Percentiles rank a stretch among this genome's conserved stretches.
Conservation (phyloP, 495 filamentous ascomycete species). For the Aspergillus funiculosus region DNA sequence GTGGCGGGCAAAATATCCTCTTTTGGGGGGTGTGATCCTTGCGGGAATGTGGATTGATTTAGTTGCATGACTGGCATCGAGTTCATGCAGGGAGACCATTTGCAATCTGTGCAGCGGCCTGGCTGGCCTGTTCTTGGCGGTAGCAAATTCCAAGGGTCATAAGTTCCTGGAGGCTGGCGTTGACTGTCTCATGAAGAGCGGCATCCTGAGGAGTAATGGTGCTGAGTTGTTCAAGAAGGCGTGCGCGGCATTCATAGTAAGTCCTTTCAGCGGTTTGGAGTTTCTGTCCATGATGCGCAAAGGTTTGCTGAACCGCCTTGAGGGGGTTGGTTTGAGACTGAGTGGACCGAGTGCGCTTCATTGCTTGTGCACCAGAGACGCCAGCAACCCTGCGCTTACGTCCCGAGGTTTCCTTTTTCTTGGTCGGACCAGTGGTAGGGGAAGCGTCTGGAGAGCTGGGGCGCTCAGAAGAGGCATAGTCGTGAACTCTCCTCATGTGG, state of each 20-base stretch:
- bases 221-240: conserved; percentile 38
- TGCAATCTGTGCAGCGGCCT: conserved; percentile 33
- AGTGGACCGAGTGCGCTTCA: conserved; percentile 45
- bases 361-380: conserved; percentile 34
- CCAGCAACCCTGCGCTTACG: conserved; percentile 41
- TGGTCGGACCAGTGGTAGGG: conserved; percentile 24
- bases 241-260: conserved; percentile 40
- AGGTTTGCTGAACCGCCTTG: conserved; percentile 31
- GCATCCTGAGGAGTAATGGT: conserved; percentile 41
- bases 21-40: neutral
- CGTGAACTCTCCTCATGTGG: conserved; percentile 91
- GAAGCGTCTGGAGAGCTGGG: conserved; percentile 43
- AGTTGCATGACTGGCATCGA: too few relatives aligned
- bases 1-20: neutral
- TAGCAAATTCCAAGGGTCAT: conserved; percentile 43
- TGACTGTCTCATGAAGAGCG: conserved; percentile 44
- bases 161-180: conserved; percentile 44
- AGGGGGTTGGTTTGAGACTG: conserved; percentile 34
- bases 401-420: conserved; percentile 39
- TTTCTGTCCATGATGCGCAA: conserved; percentile 38
- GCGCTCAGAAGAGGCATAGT: conserved; percentile 54
- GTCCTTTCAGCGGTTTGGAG: conserved; percentile 42
- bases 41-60: conserved; percentile 11
- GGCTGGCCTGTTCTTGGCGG: conserved; percentile 44
- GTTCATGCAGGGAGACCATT: conserved; percentile 37